A percentile compares a stretch with the other conserved stretches of the same genome.
phyloP scores from a whole-genome alignment of 768 basidiomycete genomes.

The Lentinula detonsa region DNA sequence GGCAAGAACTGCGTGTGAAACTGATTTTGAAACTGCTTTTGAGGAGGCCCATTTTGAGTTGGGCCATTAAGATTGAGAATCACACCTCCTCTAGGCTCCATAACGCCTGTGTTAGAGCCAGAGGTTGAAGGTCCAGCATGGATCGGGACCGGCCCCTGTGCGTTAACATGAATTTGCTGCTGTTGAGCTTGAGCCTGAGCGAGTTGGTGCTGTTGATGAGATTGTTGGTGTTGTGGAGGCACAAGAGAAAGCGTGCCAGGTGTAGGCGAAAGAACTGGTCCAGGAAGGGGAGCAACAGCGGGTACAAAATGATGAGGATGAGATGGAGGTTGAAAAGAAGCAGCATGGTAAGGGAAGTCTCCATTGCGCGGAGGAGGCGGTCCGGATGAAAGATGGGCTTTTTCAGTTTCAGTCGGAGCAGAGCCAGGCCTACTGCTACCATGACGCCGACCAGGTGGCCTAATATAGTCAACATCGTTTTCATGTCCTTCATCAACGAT shows the following conservation, averaged over 20 bases:
- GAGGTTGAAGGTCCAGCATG: background rate
- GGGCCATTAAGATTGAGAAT: background rate
- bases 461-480: background rate
- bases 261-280: background rate
- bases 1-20: conserved; percentile 25
- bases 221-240: conserved; percentile 6
- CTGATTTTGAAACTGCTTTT: conserved; percentile 22
- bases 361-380: background rate
- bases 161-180: conserved; percentile 5
- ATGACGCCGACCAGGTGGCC: background rate
- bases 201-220: conserved; percentile 6
- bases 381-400: background rate
- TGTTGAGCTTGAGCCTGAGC: conserved; percentile 6
- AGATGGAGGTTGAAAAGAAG: conserved; percentile 1
- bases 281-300: background rate
- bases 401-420: background rate
- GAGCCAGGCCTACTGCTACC: conserved; percentile 1
- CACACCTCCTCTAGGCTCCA: background rate
- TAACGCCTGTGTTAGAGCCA: background rate
- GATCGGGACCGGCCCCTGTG: background rate
- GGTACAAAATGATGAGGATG: background rate
- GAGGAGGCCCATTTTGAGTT: conserved; percentile 10
- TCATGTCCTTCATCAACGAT: background rate
- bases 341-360: background rate
- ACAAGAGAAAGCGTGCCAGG: conserved; percentile 4